These are phyloP conservation scores for Caryopteris hybrid DNA, from an alignment of 305 asterid genomes.

Conservation along the genomic window DNA sequence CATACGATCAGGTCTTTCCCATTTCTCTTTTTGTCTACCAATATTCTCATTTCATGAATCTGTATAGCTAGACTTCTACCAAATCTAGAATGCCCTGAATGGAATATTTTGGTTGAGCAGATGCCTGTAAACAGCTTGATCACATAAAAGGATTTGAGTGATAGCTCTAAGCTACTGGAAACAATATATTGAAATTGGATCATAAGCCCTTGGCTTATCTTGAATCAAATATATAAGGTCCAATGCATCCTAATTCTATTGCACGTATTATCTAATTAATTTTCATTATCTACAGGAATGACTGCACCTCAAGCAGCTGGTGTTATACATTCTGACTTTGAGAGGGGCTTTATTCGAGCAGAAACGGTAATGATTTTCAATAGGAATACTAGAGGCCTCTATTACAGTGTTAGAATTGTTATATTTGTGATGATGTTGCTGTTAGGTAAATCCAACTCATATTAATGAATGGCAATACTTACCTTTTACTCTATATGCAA, in stretches of 20 bases:
- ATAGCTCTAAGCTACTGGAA: not conserved
- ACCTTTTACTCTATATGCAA: not conserved
- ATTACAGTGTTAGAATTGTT: not conserved
- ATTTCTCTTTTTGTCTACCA: slow-evolving; percentile 16
- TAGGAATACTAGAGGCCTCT: slow-evolving; percentile 12
- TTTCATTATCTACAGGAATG: slow-evolving; percentile 55
- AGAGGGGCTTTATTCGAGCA: slow-evolving; percentile 98
- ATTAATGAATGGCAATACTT: not conserved
- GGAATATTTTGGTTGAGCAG: slow-evolving; percentile 1
- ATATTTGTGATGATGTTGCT: slow-evolving; percentile 1
- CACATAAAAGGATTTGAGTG: not conserved
- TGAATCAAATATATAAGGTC: slow-evolving; percentile 5
- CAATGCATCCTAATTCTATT: not conserved
- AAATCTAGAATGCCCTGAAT: not conserved
- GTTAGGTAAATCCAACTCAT: not conserved
- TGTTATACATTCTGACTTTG: slow-evolving; percentile 95
- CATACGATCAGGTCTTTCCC: slow-evolving; percentile 61
- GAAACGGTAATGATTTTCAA: slow-evolving; percentile 66
- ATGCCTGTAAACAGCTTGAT: not conserved
- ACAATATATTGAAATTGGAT: not conserved
- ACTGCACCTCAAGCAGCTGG: slow-evolving; percentile 99
- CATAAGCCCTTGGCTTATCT: not conserved
- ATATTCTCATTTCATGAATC: not conserved
- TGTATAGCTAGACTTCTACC: slow-evolving; percentile 1
- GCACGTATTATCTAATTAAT: not conserved